These are phyloP conservation scores for Lachnellula hyalina DNA, from an alignment of 2,329 filamentous ascomycete genomes.

Conservation along the genomic window DNA sequence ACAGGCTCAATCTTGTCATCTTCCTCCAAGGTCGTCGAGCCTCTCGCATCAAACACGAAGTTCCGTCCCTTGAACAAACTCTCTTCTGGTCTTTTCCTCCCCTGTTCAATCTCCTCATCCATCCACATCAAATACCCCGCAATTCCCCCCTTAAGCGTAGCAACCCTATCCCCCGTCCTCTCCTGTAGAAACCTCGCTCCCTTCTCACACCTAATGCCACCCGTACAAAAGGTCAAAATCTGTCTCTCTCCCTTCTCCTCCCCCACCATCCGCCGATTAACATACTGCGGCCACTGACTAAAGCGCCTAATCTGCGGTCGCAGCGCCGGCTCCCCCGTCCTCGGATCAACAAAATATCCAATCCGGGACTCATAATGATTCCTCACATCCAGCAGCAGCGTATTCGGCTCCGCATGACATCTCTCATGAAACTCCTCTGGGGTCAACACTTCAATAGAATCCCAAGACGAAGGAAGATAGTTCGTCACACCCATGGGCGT, in stretches of 20 bases:
- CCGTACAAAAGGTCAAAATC: conserved; percentile 31
- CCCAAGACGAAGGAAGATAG: conserved; percentile 28
- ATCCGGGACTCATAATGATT: conserved; percentile 33
- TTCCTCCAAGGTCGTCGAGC: conserved; percentile 22
- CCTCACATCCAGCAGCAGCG: conserved; percentile 27
- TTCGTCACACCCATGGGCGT: conserved; percentile 31
- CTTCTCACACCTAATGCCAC: conserved; percentile 32
- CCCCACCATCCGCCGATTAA: conserved; percentile 20
- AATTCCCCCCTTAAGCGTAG: conserved; percentile 30
- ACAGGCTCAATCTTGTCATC: conserved; percentile 18
- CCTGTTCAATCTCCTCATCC: conserved; percentile 28
- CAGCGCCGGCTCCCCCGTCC: conserved; percentile 24
- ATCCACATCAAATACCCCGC: conserved; percentile 31
- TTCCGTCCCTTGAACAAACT: conserved; percentile 30
- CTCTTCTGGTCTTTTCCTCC: conserved; percentile 23
- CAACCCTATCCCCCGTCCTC: conserved; percentile 24
- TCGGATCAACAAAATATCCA: conserved; percentile 29
- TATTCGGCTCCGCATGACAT: conserved; percentile 17
- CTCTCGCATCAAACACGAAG: conserved; percentile 32
- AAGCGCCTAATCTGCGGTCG: conserved; percentile 29
- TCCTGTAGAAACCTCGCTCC: conserved; percentile 29
- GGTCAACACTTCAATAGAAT: conserved; percentile 21
- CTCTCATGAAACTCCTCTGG: conserved; percentile 28
- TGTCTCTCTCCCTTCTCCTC: conserved; percentile 11
- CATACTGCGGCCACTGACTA: conserved; percentile 31